Percentiles rank a stretch among this genome's conserved stretches.
Evolutionary conservation across 2,329 filamentous ascomycete species (phyloP).

Genomic region (Sporothrix curviconia): DNA sequence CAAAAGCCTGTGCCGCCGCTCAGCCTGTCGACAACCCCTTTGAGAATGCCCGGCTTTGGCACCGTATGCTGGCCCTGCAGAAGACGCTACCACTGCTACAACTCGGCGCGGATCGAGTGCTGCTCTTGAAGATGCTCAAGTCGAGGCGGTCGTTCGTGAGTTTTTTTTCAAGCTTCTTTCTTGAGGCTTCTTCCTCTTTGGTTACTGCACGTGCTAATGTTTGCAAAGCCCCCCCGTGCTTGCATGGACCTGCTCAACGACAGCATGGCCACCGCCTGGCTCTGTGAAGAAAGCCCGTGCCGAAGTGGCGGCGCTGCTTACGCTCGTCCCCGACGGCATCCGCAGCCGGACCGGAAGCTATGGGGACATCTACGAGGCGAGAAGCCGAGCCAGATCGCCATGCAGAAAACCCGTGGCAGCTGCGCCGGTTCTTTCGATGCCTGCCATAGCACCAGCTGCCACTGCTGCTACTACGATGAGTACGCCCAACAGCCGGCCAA

Average conservation of each 20-base stretch:
- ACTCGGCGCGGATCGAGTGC: conserved; percentile 38
- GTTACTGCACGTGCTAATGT: neutral
- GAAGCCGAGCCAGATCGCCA: neutral
- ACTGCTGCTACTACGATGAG: neutral
- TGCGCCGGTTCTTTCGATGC: too few species aligned
- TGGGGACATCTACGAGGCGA: neutral
- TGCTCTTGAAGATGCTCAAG: conserved; percentile 32
- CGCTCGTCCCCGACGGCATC: neutral
- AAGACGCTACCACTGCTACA: conserved; percentile 37
- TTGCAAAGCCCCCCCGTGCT: conserved; percentile 22
- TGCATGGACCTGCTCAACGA: conserved; percentile 30
- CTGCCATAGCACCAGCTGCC: too few species aligned
- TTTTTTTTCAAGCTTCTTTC: conserved; percentile 5
- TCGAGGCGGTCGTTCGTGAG: conserved; percentile 33
- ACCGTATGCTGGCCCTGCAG: conserved; percentile 37
- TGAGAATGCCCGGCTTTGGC: conserved; percentile 35
- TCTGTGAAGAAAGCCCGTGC: conserved; percentile 24
- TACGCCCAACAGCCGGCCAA: neutral
- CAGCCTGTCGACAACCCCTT: conserved; percentile 11
- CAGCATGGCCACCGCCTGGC: conserved; percentile 20
- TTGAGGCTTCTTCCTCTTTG: too few species aligned
- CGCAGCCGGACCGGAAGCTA: neutral
- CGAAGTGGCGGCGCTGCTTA: conserved; percentile 22
- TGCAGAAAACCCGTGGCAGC: neutral
- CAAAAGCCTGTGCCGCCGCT: neutral